phyloP scores from a whole-genome alignment of 441 rosid genomes.

The Brassica balearica region DNA sequence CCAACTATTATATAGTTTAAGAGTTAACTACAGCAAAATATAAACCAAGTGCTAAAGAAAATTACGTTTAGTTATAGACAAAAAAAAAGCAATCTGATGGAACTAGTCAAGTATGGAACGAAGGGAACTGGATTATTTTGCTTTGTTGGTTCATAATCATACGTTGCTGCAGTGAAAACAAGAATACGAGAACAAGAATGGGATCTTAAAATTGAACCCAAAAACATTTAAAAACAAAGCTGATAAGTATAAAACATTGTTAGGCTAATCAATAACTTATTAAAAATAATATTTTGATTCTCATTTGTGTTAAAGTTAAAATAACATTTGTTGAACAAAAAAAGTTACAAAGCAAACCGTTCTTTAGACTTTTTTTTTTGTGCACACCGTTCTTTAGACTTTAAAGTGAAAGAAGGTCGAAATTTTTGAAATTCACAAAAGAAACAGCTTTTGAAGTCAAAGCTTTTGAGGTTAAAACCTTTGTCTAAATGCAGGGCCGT shows the following conservation, averaged over 20 bases:
- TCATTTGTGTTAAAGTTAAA: slow-evolving; percentile 19
- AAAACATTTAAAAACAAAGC: slow-evolving; percentile 4
- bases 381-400: slow-evolving; percentile 20
- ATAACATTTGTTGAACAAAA: slow-evolving; percentile 5
- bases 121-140: not conserved
- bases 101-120: not conserved
- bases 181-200: not conserved
- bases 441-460: slow-evolving; percentile 39
- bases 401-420: slow-evolving; percentile 41
- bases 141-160: not conserved
- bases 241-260: slow-evolving; percentile 16
- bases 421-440: slow-evolving; percentile 34
- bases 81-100: slow-evolving; percentile 2
- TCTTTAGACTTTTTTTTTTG: slow-evolving; percentile 22
- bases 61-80: not conserved
- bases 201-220: not conserved
- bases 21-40: slow-evolving; percentile 18
- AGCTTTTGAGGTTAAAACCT: slow-evolving; percentile 39
- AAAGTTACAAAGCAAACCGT: slow-evolving; percentile 14
- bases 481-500: not conserved
- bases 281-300: not conserved
- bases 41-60: not conserved
- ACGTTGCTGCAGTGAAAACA: not conserved
- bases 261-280: slow-evolving; percentile 3
- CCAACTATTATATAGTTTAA: slow-evolving; percentile 17